These are phyloP conservation scores for Spathaspora sp. DNA, from an alignment of 805 yeast genomes.

Conservation along the genomic window DNA sequence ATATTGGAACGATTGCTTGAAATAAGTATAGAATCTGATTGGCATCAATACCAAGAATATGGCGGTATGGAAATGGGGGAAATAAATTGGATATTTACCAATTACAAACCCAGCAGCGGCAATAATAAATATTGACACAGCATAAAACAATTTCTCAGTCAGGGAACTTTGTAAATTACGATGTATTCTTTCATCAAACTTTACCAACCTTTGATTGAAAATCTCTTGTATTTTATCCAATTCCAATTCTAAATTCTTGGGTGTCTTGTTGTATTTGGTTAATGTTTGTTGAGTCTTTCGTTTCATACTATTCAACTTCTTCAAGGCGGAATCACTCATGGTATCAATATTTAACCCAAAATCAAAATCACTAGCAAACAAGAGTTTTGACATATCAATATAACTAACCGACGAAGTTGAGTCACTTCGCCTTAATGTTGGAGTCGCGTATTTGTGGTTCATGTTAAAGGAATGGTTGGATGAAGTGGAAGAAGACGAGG, in stretches of 20 bases:
- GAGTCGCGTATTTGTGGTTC: not conserved
- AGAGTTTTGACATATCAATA: slow-evolving; percentile 34
- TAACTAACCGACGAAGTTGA: slow-evolving; percentile 26
- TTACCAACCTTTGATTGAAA: slow-evolving; percentile 25
- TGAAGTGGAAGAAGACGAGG: not conserved
- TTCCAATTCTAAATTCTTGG: slow-evolving; percentile 21
- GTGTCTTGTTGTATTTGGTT: slow-evolving; percentile 20
- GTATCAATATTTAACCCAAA: slow-evolving; percentile 36
- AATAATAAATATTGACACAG: slow-evolving; percentile 63
- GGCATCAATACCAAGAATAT: slow-evolving; percentile 71
- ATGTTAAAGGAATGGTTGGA: too few relatives aligned
- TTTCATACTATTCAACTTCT: slow-evolving; percentile 30
- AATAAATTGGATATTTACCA: slow-evolving; percentile 72
- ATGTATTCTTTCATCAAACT: slow-evolving; percentile 36
- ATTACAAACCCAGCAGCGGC: slow-evolving; percentile 72
- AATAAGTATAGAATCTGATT: slow-evolving; percentile 76
- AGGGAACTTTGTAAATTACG: slow-evolving; percentile 29
- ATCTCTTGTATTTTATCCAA: slow-evolving; percentile 28
- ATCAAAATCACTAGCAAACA: slow-evolving; percentile 40
- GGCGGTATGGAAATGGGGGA: slow-evolving; percentile 71
- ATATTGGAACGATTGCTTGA: slow-evolving; percentile 75
- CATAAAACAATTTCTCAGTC: slow-evolving; percentile 76
- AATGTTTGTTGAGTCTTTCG: slow-evolving; percentile 28
- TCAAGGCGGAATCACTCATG: slow-evolving; percentile 32
- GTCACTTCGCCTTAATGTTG: slow-evolving; percentile 16